Conservation (phyloP, 2,329 filamentous ascomycete species). For the Cercospora sp. region DNA sequence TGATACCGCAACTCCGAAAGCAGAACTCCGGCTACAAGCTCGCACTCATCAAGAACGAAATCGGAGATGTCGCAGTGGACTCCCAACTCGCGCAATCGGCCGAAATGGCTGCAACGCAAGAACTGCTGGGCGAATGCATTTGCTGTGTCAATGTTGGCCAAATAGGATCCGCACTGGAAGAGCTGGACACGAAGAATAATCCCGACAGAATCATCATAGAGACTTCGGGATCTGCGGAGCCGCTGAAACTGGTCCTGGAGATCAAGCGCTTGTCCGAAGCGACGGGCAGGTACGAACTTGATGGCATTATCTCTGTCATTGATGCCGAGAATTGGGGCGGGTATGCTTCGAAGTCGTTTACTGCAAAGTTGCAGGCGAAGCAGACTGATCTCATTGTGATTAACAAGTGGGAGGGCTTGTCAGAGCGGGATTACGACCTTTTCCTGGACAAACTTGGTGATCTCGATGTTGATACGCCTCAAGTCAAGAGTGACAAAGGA, state of each 20-base stretch:
- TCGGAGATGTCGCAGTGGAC: slow-evolving; percentile 91
- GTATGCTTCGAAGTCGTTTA: slow-evolving; percentile 88
- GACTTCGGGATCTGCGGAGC: slow-evolving; percentile 80
- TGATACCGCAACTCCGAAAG: slow-evolving; percentile 83
- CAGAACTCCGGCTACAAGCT: slow-evolving; percentile 89
- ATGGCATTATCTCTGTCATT: slow-evolving; percentile 85
- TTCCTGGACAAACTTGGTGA: slow-evolving; percentile 78
- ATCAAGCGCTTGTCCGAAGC: slow-evolving; percentile 77
- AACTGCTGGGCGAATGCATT: slow-evolving; percentile 95
- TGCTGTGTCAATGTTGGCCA: slow-evolving; percentile 98
- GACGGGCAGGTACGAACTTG: slow-evolving; percentile 69
- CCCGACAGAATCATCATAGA: slow-evolving; percentile 93
- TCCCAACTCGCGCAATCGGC: slow-evolving; percentile 81
- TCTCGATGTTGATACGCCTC: slow-evolving; percentile 71
- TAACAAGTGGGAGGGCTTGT: slow-evolving; percentile 85
- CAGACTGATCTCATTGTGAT: slow-evolving; percentile 90
- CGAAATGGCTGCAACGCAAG: slow-evolving; percentile 84
- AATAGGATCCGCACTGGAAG: slow-evolving; percentile 74
- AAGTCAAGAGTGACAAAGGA: slow-evolving; percentile 82
- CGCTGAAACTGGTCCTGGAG: slow-evolving; percentile 86
- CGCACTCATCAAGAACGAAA: slow-evolving; percentile 96
- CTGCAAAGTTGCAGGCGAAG: slow-evolving; percentile 80
- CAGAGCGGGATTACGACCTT: slow-evolving; percentile 73
- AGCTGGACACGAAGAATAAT: slow-evolving; percentile 61
- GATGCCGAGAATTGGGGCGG: slow-evolving; percentile 95